Evolutionary conservation across 129 eudicot genomes (phyloP).

Genomic region (Tagetes patula): DNA sequence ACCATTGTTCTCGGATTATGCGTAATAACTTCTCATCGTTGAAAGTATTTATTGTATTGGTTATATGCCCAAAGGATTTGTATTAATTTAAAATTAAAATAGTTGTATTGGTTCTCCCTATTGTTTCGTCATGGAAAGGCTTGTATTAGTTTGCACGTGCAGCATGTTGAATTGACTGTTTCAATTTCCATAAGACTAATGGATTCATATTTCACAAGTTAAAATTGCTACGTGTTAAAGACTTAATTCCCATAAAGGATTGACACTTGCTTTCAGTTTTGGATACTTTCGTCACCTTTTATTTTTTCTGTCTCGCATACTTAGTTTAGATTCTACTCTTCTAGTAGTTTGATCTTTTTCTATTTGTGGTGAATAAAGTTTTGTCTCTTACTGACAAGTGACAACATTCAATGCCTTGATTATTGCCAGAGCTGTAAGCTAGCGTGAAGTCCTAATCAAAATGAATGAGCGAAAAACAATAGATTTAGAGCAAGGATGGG

Average conservation of each 20-base stretch:
- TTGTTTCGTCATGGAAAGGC: neutral
- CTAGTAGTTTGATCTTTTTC: neutral
- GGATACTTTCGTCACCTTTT: neutral
- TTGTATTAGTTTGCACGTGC: neutral
- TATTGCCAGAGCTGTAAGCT: constrained; percentile 20
- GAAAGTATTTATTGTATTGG: neutral
- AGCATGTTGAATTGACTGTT: neutral
- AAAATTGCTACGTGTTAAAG: neutral
- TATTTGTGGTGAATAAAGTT: neutral
- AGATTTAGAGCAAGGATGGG: constrained; percentile 96
- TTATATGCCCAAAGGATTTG: neutral
- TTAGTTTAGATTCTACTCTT: neutral
- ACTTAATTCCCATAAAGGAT: neutral
- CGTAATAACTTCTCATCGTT: neutral
- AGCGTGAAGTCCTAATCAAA: constrained; percentile 30
- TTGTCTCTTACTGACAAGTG: neutral
- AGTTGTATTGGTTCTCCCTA: neutral
- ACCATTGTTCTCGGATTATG: neutral
- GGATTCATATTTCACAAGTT: neutral
- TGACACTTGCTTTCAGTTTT: neutral
- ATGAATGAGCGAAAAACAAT: constrained; percentile 76
- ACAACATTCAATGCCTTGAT: constrained; percentile 15
- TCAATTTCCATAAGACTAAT: neutral
- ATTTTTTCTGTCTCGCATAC: neutral
- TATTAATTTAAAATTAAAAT: neutral